Evolutionary conservation across 177 flowering plant genomes (phyloP).

Genomic region (Vitis hybrid): DNA sequence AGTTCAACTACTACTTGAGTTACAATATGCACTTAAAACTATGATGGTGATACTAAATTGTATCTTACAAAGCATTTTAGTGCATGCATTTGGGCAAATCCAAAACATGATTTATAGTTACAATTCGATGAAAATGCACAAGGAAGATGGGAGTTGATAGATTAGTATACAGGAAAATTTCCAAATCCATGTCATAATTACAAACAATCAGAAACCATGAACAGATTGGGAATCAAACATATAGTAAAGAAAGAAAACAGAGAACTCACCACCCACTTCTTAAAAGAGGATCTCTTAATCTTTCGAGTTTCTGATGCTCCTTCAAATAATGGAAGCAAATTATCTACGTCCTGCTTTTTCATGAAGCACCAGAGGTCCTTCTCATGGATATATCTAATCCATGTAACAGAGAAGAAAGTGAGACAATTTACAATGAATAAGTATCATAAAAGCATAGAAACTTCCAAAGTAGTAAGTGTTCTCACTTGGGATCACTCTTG

Average conservation of each 20-base stretch:
- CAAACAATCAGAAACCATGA: background rate
- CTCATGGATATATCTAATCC: conserved; percentile 65
- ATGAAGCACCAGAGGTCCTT: conserved; percentile 77
- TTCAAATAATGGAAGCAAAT: conserved; percentile 58
- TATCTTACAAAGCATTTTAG: no score
- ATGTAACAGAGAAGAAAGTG: background rate
- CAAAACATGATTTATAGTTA: no score
- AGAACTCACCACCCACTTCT: conserved; percentile 77
- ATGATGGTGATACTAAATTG: no score
- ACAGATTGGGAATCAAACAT: background rate
- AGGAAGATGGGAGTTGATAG: no score
- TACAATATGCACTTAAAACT: no score
- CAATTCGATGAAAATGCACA: no score
- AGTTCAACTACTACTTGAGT: no score
- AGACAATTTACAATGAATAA: background rate
- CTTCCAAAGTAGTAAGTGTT: background rate
- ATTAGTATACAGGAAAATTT: no score
- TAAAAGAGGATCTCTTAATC: conserved; percentile 54
- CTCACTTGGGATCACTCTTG: no score
- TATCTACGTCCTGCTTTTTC: conserved; percentile 59
- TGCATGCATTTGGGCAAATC: no score
- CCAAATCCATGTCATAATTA: background rate
- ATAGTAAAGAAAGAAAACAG: background rate
- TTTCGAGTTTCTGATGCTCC: conserved; percentile 67
- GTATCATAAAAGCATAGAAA: background rate